Percentiles rank a stretch among this genome's conserved stretches.
These are phyloP conservation scores for Aureobasidium melanogenum DNA, from an alignment of 2,329 filamentous ascomycete species.

Conservation along the genomic window DNA sequence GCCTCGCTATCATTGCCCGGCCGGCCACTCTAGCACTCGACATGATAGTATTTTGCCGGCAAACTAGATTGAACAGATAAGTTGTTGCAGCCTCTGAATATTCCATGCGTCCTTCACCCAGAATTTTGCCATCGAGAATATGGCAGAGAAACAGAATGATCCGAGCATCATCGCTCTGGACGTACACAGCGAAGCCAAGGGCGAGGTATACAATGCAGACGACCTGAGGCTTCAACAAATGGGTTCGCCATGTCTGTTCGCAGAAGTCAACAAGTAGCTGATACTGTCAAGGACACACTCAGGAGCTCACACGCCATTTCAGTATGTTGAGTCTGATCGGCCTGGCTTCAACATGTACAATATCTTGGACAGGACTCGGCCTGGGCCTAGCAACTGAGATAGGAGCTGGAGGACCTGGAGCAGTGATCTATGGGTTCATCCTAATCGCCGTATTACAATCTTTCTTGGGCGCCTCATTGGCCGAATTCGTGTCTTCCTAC, in stretches of 20 bases:
- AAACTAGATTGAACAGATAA: not conserved
- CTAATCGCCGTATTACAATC: conserved; percentile 15
- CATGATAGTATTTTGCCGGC: not conserved
- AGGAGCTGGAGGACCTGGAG: conserved; percentile 13
- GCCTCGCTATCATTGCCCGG: not conserved
- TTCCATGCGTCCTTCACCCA: too few relatives aligned
- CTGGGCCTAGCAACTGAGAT: conserved; percentile 14
- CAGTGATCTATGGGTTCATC: conserved; percentile 15
- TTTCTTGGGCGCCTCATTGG: conserved; percentile 15
- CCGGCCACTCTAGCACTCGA: not conserved
- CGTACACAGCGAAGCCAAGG: not conserved
- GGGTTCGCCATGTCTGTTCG: not conserved
- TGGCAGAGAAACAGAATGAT: not conserved
- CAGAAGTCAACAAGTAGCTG: not conserved
- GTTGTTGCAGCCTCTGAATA: not conserved
- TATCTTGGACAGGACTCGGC: conserved; percentile 15
- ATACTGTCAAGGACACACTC: not conserved
- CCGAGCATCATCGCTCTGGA: not conserved
- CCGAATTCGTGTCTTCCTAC: conserved; percentile 15
- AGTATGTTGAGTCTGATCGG: conserved; percentile 5
- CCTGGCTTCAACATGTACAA: conserved; percentile 13
- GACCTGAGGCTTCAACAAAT: not conserved
- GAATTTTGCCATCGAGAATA: not conserved
- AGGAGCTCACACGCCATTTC: conserved; percentile 7
- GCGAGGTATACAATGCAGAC: not conserved